Conservation (phyloP, 2,329 filamentous ascomycete species). For the Aspergillus jensenii region DNA sequence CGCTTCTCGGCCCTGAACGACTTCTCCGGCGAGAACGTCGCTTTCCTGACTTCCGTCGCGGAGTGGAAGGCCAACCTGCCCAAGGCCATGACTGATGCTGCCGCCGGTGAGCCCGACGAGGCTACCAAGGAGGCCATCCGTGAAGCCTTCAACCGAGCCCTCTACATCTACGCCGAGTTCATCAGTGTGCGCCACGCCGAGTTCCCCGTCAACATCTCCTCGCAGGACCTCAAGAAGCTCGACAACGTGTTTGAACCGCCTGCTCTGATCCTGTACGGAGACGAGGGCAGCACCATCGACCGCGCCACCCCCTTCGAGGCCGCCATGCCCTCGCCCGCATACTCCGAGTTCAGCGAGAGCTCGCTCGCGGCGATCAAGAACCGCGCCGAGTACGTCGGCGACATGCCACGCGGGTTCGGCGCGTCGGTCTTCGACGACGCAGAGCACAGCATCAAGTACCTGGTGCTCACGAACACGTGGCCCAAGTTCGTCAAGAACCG, state of each 20-base stretch:
- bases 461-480: conserved; percentile 70
- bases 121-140: conserved; percentile 38
- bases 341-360: conserved; percentile 21
- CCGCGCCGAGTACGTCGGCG: conserved; percentile 33
- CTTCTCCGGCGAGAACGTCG: conserved; percentile 71
- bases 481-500: conserved; percentile 35
- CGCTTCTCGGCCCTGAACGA: conserved; percentile 65
- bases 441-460: conserved; percentile 62
- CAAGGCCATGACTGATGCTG: conserved; percentile 21
- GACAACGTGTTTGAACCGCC: conserved; percentile 58
- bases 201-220: conserved; percentile 67
- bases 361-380: conserved; percentile 26
- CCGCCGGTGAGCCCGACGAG: conserved; percentile 22
- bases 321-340: conserved; percentile 17
- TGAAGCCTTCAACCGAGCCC: conserved; percentile 57
- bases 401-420: conserved; percentile 49
- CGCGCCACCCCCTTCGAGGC: conserved; percentile 42
- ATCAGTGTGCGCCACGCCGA: conserved; percentile 62
- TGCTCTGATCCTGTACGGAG: conserved; percentile 43
- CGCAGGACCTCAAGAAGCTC: conserved; percentile 54
- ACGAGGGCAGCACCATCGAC: conserved; percentile 31
- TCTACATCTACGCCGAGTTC: conserved; percentile 63
- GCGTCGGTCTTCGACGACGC: conserved; percentile 59
- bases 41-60: conserved; percentile 60
- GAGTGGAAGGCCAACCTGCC: conserved; percentile 52